Evolutionary conservation across 495 filamentous ascomycete species (phyloP), one percentile per base, ranked within the genome.

Genomic region (Annulohypoxylon moriforme): DNA sequence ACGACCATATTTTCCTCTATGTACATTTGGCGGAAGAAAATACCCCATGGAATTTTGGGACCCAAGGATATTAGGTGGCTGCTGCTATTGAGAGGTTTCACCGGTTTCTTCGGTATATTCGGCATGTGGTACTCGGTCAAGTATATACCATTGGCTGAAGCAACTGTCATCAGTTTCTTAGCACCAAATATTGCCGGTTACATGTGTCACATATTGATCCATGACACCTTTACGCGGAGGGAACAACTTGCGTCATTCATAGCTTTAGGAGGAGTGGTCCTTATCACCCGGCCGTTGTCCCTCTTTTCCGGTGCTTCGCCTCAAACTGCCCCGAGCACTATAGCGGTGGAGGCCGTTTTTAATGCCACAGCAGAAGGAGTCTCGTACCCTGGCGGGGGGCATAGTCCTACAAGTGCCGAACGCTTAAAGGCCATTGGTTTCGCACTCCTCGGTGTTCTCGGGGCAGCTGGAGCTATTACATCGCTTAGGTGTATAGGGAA

Each of bases 91-190:
- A 85, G 95, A 63, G 94, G 93, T 0, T 69, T 91, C 1, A 85
- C 85, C 56, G 95, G 95, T 0, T 97, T 97, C 80, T 92, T 93
- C 77, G 95, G 95, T 10, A 93, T 96, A 9, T 89, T 77, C 62
- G 85, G 76, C 24, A 78, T 85, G 75, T 85, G 83, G 83, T 80
- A 78, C 38, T 95, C 93, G 1, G 89, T 97, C 5, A 87, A 91
- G 68, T 97, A 97, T 75, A 89, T 98, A 3, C 92, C 94, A 1
- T 84, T 98, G 0, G 91, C 93, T 4, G 95, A 98, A 73, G 94
- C 96, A 10, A 97, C 93, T 0, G 96, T 98, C 0, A 90, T 98
- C 47, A 97, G 93, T 47, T 98, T 98, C 75, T 86, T 98, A 0
- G 88, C 92, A 0, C 96, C 96, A 0, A 90, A 90, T 14, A 84